Percentiles rank a stretch among this genome's conserved stretches.
Evolutionary conservation across 2,329 filamentous ascomycete species (phyloP).

Genomic region (Harringtonia aguacate): DNA sequence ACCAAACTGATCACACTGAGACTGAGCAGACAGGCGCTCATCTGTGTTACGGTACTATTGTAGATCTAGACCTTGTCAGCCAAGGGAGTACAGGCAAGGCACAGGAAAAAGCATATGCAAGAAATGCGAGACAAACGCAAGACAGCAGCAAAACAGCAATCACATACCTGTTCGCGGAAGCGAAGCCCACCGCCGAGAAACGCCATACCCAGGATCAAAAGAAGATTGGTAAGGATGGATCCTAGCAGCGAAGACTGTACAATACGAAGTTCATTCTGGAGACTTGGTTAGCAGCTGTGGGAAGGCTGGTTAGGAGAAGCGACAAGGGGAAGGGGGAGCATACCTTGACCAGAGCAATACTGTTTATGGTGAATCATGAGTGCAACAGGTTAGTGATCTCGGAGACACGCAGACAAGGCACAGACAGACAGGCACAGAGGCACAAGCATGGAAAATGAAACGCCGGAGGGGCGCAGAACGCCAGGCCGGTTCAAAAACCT

Average conservation of each 20-base stretch:
- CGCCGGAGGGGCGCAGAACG: too few relatives aligned
- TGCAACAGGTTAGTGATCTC: constrained; percentile 21
- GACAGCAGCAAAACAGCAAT: too few relatives aligned
- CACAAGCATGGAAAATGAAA: constrained; percentile 4
- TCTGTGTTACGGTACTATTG: constrained; percentile 90
- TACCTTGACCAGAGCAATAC: constrained; percentile 65
- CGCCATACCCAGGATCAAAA: constrained; percentile 85
- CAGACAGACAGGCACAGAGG: constrained; percentile 9
- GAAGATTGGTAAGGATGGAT: constrained; percentile 78
- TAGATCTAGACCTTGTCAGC: constrained; percentile 50
- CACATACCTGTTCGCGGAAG: constrained; percentile 67
- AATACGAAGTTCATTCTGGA: constrained; percentile 69
- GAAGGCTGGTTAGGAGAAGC: constrained; percentile 12
- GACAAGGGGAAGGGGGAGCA: constrained; percentile 7
- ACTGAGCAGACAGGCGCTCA: constrained; percentile 88
- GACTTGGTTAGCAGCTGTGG: constrained; percentile 10
- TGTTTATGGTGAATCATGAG: constrained; percentile 23
- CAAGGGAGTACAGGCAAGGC: neutral
- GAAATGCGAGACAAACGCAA: too few relatives aligned
- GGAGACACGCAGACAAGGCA: neutral
- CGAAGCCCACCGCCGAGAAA: constrained; percentile 80
- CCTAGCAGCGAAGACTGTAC: constrained; percentile 85
- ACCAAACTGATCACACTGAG: constrained; percentile 83
- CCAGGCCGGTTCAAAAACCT: too few relatives aligned
- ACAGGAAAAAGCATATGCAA: neutral